A percentile compares a stretch with the other conserved stretches of the same genome.
Conservation (phyloP, 202 grass and related monocot genomes). For the Schoenoplectus triqueter region DNA sequence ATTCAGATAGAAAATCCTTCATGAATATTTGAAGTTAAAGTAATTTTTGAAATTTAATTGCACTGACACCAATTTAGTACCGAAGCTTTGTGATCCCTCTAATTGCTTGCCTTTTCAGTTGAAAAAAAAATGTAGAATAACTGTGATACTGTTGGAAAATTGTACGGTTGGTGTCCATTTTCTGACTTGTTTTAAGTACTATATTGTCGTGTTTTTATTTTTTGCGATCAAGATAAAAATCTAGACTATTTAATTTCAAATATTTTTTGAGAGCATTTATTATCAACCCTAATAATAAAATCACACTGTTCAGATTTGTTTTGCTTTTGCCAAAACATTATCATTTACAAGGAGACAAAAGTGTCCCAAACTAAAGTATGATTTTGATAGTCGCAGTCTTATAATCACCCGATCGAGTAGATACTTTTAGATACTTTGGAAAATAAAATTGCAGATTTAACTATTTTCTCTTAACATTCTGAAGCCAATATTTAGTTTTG, state of each 20-base stretch:
- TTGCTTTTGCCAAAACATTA: neutral
- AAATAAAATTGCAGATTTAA: neutral
- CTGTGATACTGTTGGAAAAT: neutral
- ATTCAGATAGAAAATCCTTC: no score
- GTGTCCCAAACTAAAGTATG: neutral
- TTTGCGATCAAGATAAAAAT: no score
- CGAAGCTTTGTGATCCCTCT: neutral
- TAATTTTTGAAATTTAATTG: neutral
- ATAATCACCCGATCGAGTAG: neutral
- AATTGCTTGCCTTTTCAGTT: neutral
- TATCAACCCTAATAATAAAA: neutral
- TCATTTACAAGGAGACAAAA: constrained; percentile 23
- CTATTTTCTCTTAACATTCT: neutral
- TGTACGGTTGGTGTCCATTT: neutral
- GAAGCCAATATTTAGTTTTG: neutral
- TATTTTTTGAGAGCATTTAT: neutral
- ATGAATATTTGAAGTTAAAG: no score
- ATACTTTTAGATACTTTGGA: constrained; percentile 8
- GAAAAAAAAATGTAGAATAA: neutral
- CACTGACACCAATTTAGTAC: no score
- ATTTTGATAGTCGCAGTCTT: neutral
- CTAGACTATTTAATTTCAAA: no score
- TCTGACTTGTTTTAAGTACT: neutral
- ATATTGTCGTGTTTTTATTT: neutral
- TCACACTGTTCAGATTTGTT: neutral